A percentile compares a stretch with the other conserved stretches of the same genome.
phyloP scores from a whole-genome alignment of 2,329 filamentous ascomycete species.

The Sporothrix sp. region DNA sequence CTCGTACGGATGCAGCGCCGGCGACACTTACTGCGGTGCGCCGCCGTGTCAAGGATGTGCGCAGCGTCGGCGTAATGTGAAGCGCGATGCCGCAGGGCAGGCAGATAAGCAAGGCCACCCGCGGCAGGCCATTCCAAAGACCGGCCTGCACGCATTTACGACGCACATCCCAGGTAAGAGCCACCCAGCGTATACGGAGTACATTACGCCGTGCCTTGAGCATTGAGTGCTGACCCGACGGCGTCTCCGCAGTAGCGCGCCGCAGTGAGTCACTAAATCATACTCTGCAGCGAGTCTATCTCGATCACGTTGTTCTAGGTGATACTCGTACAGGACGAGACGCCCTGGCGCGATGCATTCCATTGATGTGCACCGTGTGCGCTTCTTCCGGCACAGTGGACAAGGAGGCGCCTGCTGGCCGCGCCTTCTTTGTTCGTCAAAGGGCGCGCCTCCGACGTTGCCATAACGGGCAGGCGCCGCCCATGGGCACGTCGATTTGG shows the following conservation, averaged over 20 bases:
- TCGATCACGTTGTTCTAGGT: too few species aligned
- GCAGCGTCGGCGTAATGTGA: not conserved
- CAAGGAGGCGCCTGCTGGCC: not conserved
- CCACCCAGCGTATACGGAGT: too few species aligned
- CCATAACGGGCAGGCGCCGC: too few species aligned
- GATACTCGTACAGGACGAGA: too few species aligned
- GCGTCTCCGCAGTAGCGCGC: not conserved
- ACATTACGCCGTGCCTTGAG: too few species aligned
- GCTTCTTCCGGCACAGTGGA: not conserved
- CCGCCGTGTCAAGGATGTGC: not conserved
- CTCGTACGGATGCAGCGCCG: too few species aligned
- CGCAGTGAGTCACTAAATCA: constrained; percentile 6
- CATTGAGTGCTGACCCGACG: not conserved
- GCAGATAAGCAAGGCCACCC: not conserved
- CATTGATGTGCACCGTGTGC: not conserved
- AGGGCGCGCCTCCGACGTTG: constrained; percentile 4
- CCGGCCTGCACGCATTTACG: not conserved
- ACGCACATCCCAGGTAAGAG: not conserved
- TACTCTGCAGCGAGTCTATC: too few species aligned
- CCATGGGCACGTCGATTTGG: too few species aligned
- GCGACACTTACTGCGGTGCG: too few species aligned
- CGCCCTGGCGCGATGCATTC: too few species aligned
- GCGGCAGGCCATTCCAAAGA: not conserved
- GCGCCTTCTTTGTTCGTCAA: constrained; percentile 4
- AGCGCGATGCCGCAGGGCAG: not conserved